These are phyloP conservation scores for Dictyostelium purpureum DNA, from an alignment of 78 protist species.

Conservation along the genomic window DNA sequence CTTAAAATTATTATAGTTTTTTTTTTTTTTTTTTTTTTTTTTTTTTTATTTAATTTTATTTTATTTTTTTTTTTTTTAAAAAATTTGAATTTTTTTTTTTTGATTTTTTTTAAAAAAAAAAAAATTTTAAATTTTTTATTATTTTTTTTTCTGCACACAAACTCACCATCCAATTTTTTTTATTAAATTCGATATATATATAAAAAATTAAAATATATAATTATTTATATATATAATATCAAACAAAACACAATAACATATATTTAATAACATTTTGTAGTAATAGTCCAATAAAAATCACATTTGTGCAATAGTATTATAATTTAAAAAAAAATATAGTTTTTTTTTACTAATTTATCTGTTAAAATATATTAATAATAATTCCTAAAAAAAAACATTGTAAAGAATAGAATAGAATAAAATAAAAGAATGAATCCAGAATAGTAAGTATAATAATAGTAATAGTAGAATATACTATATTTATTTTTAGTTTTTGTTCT, in stretches of 20 bases:
- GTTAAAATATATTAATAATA: no score
- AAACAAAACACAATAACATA: background rate
- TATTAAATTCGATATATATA: background rate
- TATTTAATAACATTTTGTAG: background rate
- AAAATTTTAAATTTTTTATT: background rate
- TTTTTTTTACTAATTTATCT: no score
- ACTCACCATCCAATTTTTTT: background rate
- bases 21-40: no score
- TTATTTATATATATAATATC: background rate
- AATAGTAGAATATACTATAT: background rate
- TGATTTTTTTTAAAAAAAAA: background rate
- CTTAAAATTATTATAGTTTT: no score
- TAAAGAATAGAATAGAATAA: background rate
- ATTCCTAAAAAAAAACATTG: no score
- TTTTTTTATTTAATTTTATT: background rate
- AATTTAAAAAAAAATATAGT: background rate
- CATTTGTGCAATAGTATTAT: background rate
- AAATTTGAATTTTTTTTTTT: background rate
- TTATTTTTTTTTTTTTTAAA: background rate
- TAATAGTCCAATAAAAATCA: background rate
- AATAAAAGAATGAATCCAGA: conserved; percentile 16
- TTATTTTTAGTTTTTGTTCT: background rate
- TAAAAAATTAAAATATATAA: background rate
- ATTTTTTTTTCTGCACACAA: background rate
- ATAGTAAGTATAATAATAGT: background rate